Base-by-base conservation (phyloP, 306 rosid genomes). In the Carpinus fangiana region DNA sequence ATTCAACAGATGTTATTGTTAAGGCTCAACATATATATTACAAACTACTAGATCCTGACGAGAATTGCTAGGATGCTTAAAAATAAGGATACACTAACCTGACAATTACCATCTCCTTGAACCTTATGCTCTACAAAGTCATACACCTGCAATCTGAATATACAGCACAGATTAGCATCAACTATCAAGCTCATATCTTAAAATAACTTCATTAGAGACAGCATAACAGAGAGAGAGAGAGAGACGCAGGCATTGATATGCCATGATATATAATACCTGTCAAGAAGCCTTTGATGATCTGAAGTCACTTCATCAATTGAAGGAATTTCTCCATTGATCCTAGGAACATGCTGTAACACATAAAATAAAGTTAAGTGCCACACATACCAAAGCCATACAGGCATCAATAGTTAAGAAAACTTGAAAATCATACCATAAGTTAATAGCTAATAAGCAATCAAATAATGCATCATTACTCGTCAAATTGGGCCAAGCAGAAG, bases 101-200 rank as follows among this genome's bases (percentile, higher is more conserved):
- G 97, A 72, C 98, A 92, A 82, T 94, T 94, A 60, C 98, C 98
- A 78, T 92, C 98, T 72, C 97, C 97, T 81, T 86, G 85, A 52
- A 92, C 90, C 84, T 78, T 84, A 61, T 57, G 89, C 82, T 92
- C 97, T 79, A 85, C 72, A 43, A 92, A 89, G 77, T 88, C 91
- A 83, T 88, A 89, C 59, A 82, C 61, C 70, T 88, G 94, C 89
- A 94, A 86, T 87, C 96, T 94, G 80, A 80, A 41, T n/a, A 66
- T 20, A 66, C 70, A 31, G 21, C 47, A 64, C 5, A 1, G 26
- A 64, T 4, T 20, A 64, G 45, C 5, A 16, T 66, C 72, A 66
- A 48, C 67, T 36, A 76, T 17, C 78, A 75, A 80, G 16, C 50
- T 62, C 54, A 62, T 70, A 3, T 13, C 28, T 50, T 38, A 56